Conservation (phyloP, 2,329 filamentous ascomycete genomes). For the Colletotrichum incanum region DNA sequence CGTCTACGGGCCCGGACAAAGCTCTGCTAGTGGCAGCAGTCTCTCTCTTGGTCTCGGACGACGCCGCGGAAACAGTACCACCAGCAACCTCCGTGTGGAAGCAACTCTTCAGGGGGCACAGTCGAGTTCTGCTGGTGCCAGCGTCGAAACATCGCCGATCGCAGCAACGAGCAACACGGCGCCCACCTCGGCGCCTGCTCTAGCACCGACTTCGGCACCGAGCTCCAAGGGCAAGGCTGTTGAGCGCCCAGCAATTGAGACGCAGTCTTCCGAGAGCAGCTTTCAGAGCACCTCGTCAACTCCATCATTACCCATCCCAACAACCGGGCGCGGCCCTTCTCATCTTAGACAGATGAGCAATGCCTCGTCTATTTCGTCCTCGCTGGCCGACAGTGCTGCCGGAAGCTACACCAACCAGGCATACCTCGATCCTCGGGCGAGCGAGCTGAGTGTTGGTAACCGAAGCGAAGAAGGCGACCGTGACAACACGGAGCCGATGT, state of each 20-base stretch:
- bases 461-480: conserved; percentile 65
- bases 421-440: conserved; percentile 64
- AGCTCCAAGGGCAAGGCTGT: conserved; percentile 79
- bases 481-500: conserved; percentile 81
- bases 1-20: conserved; percentile 59
- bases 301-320: conserved; percentile 61
- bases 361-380: conserved; percentile 87
- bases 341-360: conserved; percentile 89
- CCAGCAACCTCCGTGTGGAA: conserved; percentile 73
- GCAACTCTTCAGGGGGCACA: conserved; percentile 63
- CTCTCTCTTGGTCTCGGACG: conserved; percentile 74
- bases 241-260: conserved; percentile 63
- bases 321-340: conserved; percentile 73
- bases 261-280: conserved; percentile 45
- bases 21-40: conserved; percentile 74
- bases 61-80: conserved; percentile 71
- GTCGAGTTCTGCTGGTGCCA: conserved; percentile 28
- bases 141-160: conserved; percentile 46
- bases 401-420: conserved; percentile 64
- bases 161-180: conserved; percentile 53
- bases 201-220: conserved; percentile 52
- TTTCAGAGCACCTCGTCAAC: conserved; percentile 51
- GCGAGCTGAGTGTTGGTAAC: conserved; percentile 66
- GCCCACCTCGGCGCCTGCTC: conserved; percentile 7
- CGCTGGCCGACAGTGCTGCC: conserved; percentile 76